These are phyloP conservation scores for Fonsecaea erecta DNA, from an alignment of 2,329 filamentous ascomycete species.

Conservation along the genomic window DNA sequence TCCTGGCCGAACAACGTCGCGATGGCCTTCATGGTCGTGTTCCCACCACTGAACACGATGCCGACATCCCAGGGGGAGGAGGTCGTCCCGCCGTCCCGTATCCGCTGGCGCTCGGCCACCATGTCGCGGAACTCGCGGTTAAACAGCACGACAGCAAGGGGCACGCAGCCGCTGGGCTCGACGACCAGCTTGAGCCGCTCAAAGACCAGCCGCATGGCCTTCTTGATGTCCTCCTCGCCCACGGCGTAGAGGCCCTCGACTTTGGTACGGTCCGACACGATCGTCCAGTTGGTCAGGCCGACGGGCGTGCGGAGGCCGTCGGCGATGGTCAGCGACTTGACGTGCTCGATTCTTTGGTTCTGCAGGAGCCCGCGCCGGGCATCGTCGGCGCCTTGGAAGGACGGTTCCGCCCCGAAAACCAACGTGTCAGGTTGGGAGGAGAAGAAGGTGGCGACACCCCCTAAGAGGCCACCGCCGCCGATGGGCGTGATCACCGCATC, in stretches of 20 bases:
- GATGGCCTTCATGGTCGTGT: conserved; percentile 67
- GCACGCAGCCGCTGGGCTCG: conserved; percentile 86
- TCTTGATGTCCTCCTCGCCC: conserved; percentile 78
- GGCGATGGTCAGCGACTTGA: conserved; percentile 80
- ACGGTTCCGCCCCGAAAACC: conserved; percentile 88
- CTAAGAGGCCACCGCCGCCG: conserved; percentile 86
- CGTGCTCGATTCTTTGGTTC: conserved; percentile 63
- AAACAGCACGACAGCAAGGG: conserved; percentile 78
- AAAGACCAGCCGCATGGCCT: conserved; percentile 74
- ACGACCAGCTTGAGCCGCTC: conserved; percentile 91
- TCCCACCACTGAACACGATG: conserved; percentile 66
- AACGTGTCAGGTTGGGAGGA: conserved; percentile 64
- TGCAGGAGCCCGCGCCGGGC: conserved; percentile 72
- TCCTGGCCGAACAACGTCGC: conserved; percentile 55
- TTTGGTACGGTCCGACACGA: conserved; percentile 74
- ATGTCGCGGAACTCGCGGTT: conserved; percentile 79
- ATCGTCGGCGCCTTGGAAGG: conserved; percentile 82
- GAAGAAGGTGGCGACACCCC: conserved; percentile 75
- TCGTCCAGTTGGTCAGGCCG: conserved; percentile 73
- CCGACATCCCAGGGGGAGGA: conserved; percentile 74
- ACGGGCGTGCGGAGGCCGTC: conserved; percentile 87
- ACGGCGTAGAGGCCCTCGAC: conserved; percentile 75
- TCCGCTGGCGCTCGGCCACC: conserved; percentile 58
- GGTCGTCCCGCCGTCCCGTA: not conserved
- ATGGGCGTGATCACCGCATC: conserved; percentile 80